phyloP scores from a whole-genome alignment of 148 eudicot species.

The Rhododendron kiyosumense region DNA sequence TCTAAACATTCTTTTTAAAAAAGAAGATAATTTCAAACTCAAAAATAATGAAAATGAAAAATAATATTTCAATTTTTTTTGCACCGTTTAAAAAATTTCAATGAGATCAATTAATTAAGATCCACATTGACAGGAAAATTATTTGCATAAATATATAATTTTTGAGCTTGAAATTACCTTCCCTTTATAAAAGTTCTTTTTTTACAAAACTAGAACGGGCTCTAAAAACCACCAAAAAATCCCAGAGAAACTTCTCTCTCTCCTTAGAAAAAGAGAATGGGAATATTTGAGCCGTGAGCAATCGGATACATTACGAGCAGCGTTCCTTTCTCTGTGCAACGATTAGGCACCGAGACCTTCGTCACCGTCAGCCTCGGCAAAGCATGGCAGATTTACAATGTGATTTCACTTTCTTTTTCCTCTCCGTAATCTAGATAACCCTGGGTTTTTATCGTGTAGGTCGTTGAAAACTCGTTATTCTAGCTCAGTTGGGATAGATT shows the following conservation, averaged over 20 bases:
- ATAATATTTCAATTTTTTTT: too few species aligned
- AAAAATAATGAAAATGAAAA: too few species aligned
- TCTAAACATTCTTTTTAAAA: too few species aligned
- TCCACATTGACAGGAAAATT: too few species aligned
- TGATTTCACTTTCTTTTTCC: slow-evolving; percentile 9
- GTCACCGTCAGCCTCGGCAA: slow-evolving; percentile 96
- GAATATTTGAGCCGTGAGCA: slow-evolving; percentile 94
- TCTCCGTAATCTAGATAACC: background rate
- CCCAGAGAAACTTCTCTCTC: background rate
- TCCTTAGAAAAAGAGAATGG: slow-evolving; percentile 35
- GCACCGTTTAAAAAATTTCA: too few species aligned
- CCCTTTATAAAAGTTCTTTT: too few species aligned
- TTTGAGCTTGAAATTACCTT: too few species aligned
- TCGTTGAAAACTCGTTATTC: background rate
- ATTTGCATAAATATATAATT: too few species aligned
- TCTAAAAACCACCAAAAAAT: background rate
- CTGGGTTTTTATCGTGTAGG: background rate
- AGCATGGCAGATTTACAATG: slow-evolving; percentile 92
- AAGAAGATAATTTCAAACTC: too few species aligned
- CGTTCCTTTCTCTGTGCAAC: slow-evolving; percentile 75
- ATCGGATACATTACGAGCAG: slow-evolving; percentile 81
- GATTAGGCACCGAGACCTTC: slow-evolving; percentile 85
- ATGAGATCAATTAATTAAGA: too few species aligned
- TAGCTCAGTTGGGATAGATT: background rate
- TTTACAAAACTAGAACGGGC: too few species aligned